Conservation (phyloP, 148 eudicot genomes). For the Nepenthes gracilis region DNA sequence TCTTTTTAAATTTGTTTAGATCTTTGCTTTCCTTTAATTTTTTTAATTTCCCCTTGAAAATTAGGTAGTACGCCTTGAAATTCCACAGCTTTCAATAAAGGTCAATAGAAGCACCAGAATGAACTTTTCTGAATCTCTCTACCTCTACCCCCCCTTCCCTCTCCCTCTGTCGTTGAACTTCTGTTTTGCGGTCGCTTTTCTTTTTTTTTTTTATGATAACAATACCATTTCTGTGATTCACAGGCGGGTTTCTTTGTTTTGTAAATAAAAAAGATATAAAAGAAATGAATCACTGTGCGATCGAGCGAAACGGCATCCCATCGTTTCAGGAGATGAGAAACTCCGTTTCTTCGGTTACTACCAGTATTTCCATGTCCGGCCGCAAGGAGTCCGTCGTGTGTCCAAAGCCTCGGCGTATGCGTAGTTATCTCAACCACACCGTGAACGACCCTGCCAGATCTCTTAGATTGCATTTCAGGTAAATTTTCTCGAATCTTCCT, state of each 20-base stretch:
- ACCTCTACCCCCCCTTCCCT: too few relatives aligned
- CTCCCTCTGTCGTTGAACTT: too few relatives aligned
- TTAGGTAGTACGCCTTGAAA: too few relatives aligned
- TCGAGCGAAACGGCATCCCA: constrained; percentile 47
- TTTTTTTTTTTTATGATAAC: too few relatives aligned
- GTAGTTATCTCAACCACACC: constrained; percentile 21
- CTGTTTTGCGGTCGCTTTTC: too few relatives aligned
- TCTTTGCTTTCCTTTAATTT: too few relatives aligned
- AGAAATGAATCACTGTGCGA: constrained; percentile 45
- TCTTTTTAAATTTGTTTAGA: too few relatives aligned
- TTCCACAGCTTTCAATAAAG: too few relatives aligned
- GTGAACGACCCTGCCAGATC: constrained; percentile 33
- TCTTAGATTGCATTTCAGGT: constrained; percentile 59
- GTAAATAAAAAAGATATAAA: constrained; percentile 9
- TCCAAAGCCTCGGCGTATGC: constrained; percentile 78
- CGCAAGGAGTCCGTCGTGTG: constrained; percentile 48
- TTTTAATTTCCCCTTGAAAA: too few relatives aligned
- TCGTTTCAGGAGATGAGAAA: constrained; percentile 32
- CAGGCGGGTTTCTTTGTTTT: constrained; percentile 4
- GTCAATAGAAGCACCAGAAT: too few relatives aligned
- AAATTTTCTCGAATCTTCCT: neutral
- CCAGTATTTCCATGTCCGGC: constrained; percentile 10
- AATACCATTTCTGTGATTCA: neutral
- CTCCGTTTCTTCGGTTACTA: constrained; percentile 16
- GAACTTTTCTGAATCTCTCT: too few relatives aligned